These are phyloP conservation scores for Hyphopichia fennica DNA, from an alignment of 1,139 yeast genomes.

Conservation along the genomic window DNA sequence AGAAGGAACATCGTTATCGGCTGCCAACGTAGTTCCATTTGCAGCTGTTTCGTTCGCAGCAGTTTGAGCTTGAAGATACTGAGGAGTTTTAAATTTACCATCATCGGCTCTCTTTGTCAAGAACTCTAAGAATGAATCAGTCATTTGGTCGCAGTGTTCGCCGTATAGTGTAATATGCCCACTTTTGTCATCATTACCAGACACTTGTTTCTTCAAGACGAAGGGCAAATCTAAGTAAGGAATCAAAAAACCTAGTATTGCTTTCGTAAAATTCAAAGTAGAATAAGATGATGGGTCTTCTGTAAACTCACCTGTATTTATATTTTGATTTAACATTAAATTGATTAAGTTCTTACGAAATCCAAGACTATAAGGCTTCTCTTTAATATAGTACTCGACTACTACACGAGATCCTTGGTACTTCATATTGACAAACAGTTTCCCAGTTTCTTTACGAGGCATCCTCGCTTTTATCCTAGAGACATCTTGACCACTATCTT, in stretches of 20 bases:
- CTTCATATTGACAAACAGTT: slow-evolving; percentile 31
- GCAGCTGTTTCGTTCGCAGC: not conserved
- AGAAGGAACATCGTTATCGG: not conserved
- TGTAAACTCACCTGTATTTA: slow-evolving; percentile 16
- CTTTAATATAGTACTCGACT: slow-evolving; percentile 25
- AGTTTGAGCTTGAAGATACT: slow-evolving; percentile 1
- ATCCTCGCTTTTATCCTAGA: slow-evolving; percentile 1
- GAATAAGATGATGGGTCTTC: slow-evolving; percentile 8
- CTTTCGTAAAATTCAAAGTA: slow-evolving; percentile 13
- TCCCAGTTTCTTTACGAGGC: slow-evolving; percentile 33
- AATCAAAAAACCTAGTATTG: slow-evolving; percentile 22
- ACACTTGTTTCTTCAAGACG: slow-evolving; percentile 3
- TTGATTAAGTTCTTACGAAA: slow-evolving; percentile 34
- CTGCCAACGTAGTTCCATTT: not conserved
- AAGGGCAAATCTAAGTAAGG: slow-evolving; percentile 33
- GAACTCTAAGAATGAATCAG: not conserved
- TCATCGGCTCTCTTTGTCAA: not conserved
- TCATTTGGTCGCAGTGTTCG: not conserved
- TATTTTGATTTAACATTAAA: slow-evolving; percentile 29
- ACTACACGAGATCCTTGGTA: slow-evolving; percentile 26
- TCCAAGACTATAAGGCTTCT: slow-evolving; percentile 31
- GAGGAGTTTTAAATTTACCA: slow-evolving; percentile 1
- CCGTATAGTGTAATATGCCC: not conserved
- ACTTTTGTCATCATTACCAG: not conserved
- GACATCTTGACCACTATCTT: slow-evolving; percentile 1